phyloP scores from a whole-genome alignment of 768 basidiomycete genomes.

The Trametes gibbosa region DNA sequence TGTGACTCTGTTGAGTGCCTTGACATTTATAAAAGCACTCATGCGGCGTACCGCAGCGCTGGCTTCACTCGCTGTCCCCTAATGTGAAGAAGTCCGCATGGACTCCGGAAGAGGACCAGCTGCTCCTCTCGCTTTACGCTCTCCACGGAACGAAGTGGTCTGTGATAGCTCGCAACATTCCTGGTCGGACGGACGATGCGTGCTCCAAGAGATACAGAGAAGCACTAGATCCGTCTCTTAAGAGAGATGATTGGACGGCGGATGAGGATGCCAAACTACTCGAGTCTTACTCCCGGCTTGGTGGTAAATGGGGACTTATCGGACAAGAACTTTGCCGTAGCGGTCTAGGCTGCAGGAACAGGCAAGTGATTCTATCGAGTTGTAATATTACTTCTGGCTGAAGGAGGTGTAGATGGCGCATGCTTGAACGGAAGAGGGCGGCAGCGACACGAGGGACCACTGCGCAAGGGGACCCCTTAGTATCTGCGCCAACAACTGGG shows the following conservation, averaged over 20 bases:
- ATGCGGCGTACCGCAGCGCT: conserved; percentile 50
- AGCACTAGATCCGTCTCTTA: conserved; percentile 76
- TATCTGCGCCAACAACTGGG: not conserved
- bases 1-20: not conserved
- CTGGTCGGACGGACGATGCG: conserved; percentile 83
- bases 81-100: conserved; percentile 77
- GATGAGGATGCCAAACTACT: conserved; percentile 68
- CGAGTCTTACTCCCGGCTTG: conserved; percentile 49
- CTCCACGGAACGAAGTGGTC: conserved; percentile 72
- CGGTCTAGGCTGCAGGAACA: conserved; percentile 79
- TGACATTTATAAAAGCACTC: not conserved
- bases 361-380: conserved; percentile 42
- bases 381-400: not conserved
- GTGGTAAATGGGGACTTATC: conserved; percentile 73
- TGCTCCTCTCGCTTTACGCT: conserved; percentile 56
- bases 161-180: conserved; percentile 71
- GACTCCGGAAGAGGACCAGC: conserved; percentile 69
- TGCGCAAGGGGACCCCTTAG: not conserved
- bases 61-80: conserved; percentile 84
- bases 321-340: conserved; percentile 74
- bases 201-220: conserved; percentile 89
- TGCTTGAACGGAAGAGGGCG: conserved; percentile 57
- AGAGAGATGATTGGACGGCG: conserved; percentile 73
- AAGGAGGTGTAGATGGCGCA: conserved; percentile 52
- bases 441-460: conserved; percentile 12